Conservation (phyloP, 1,139 yeast genomes). For the Wickerhamomyces sp. region DNA sequence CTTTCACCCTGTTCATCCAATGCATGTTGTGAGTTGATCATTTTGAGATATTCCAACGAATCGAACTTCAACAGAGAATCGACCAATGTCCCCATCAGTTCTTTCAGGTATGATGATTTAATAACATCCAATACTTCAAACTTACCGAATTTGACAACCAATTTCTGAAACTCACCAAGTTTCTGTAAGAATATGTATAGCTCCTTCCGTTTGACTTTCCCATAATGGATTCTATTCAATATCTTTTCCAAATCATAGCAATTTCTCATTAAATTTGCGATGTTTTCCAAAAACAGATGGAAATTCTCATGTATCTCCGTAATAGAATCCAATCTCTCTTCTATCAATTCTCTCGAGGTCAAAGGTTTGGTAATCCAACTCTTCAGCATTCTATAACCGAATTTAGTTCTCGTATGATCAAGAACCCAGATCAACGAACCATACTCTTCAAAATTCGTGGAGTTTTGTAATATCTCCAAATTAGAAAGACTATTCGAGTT, state of each 20-base stretch:
- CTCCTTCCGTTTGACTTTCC: conserved; percentile 60
- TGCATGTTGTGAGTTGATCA: conserved; percentile 56
- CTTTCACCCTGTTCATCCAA: conserved; percentile 45
- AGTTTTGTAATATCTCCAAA: conserved; percentile 68
- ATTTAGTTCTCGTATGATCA: conserved; percentile 73
- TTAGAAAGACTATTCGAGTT: conserved; percentile 64
- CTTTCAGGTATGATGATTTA: conserved; percentile 27
- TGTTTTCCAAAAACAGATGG: conserved; percentile 47
- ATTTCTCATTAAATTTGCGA: conserved; percentile 39
- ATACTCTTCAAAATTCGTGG: conserved; percentile 45
- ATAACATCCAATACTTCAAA: conserved; percentile 21
- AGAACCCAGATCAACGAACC: conserved; percentile 79
- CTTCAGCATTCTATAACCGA: conserved; percentile 63
- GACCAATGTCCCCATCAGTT: conserved; percentile 26
- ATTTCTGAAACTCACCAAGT: conserved; percentile 32
- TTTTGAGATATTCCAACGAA: conserved; percentile 33
- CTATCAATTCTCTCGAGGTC: conserved; percentile 44
- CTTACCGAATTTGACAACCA: conserved; percentile 27
- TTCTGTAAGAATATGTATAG: conserved; percentile 53
- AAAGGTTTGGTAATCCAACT: conserved; percentile 79
- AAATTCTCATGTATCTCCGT: conserved; percentile 46
- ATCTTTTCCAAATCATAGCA: conserved; percentile 66
- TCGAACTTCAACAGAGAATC: conserved; percentile 15
- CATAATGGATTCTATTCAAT: conserved; percentile 65
- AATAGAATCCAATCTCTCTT: conserved; percentile 58